phyloP scores from a whole-genome alignment of 1,284 basidiomycete genomes.

The Moniliella sp. region DNA sequence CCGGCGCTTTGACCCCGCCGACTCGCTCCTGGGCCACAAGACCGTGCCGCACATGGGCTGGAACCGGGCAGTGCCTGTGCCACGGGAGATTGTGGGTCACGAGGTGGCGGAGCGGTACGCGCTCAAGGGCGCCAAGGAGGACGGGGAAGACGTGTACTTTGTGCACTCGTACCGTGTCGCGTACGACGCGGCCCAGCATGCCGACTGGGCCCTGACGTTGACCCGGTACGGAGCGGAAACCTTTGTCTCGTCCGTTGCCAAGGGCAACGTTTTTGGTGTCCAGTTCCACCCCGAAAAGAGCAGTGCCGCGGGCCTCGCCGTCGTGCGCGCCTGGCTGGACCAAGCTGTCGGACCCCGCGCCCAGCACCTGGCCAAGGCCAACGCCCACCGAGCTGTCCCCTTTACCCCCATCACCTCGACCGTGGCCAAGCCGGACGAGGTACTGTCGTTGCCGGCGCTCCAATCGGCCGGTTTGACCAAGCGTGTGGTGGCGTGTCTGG shows the following conservation, averaged over 20 bases:
- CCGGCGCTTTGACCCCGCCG: constrained; percentile 10
- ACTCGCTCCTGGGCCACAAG: constrained; percentile 41
- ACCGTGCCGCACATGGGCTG: constrained; percentile 95
- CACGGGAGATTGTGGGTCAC: constrained; percentile 1
- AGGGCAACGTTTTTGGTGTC: constrained; percentile 69
- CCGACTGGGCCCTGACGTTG: constrained; percentile 57
- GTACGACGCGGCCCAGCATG: constrained; percentile 35
- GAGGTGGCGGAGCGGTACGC: constrained; percentile 1
- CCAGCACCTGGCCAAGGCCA: constrained; percentile 2
- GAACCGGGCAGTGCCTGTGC: constrained; percentile 38
- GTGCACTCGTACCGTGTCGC: constrained; percentile 81
- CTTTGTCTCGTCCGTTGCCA: constrained; percentile 68
- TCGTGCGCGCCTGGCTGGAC: constrained; percentile 60
- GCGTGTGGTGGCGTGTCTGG: constrained; percentile 89
- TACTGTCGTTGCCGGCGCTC: too few relatives aligned
- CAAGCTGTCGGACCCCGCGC: constrained; percentile 1
- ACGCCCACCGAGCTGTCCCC: too few relatives aligned
- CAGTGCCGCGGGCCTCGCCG: constrained; percentile 62
- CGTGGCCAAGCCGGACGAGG: constrained; percentile 9
- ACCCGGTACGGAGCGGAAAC: constrained; percentile 81
- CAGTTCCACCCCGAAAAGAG: constrained; percentile 99
- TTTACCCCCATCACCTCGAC: constrained; percentile 4
- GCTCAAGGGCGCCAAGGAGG: too few relatives aligned
- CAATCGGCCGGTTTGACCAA: too few relatives aligned
- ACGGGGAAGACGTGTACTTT: constrained; percentile 53